Base-by-base conservation (phyloP, 257 asterid species). In the Petunia secreta region DNA sequence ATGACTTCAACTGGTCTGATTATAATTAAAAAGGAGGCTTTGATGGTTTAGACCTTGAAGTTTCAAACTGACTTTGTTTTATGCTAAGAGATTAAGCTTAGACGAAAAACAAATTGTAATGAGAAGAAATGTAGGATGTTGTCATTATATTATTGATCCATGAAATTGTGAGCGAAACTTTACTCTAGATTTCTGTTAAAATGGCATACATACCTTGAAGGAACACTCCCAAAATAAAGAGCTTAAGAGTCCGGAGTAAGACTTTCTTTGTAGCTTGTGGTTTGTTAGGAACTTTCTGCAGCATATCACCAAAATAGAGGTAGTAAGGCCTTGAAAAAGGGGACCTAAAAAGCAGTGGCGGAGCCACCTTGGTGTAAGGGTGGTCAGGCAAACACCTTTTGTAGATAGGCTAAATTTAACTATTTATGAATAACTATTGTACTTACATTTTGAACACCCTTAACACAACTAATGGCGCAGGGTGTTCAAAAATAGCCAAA, bases 181-280 rank as follows among this genome's bases (percentile, higher is more conserved):
- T 38, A 8, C 75, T 67, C 1, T 0, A 43, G 75, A 67, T 4
- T 67, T 43, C 55, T 67, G 54, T n/a, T 8, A 37, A 9, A 53
- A 75, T 5, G 79, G 53, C 77, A 68, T 10, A 65, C 82, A 60
- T 63, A 95, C 99, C 99, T 92, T 95, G 98, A 81, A 95, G 97
- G 88, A 93, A 78, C 67, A 95, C 82, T 34, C 99, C 98, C 81
- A 91, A 63, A 53, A 92, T 78, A 83, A 93, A 89, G 82, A 95
- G 98, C 86, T 87, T 91, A 75, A 89, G 48, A 79, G 88, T 84
- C 87, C 99, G 86, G 10, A 86, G 57, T 74, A 93, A 62, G 40
- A 89, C 97, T 85, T 94, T 92, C 89, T 89, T 88, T 14, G 92
- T 87, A 79, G 99, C 96, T 77, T 88, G 91, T 74, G 67, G 60